Conservation (phyloP, 306 rosid genomes). For the Quercus aquifolioides region DNA sequence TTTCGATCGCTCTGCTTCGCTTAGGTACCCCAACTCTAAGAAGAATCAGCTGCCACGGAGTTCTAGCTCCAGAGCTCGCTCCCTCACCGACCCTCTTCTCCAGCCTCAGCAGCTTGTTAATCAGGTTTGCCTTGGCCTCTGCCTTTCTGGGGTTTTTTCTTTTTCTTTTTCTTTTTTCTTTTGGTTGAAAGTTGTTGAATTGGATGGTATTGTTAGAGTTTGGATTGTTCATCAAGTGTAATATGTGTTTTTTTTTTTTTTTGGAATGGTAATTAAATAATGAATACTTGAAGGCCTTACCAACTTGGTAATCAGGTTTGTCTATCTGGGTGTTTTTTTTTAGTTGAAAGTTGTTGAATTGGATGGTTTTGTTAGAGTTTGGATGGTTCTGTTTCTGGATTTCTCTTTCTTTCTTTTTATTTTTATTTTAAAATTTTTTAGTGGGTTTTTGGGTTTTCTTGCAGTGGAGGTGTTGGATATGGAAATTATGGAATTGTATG, state of each 20-base stretch:
- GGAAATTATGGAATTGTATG: neutral
- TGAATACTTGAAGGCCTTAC: slow-evolving; percentile 46
- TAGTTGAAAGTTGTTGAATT: neutral
- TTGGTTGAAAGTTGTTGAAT: neutral
- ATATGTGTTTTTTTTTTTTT: neutral
- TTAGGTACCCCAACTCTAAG: slow-evolving; percentile 72
- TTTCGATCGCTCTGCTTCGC: slow-evolving; percentile 80
- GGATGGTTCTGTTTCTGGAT: neutral
- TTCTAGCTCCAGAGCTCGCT: slow-evolving; percentile 84
- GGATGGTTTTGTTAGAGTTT: neutral
- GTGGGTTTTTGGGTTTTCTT: neutral
- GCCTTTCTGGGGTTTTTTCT: neutral
- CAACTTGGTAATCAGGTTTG: slow-evolving; percentile 75
- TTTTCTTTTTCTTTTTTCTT: neutral
- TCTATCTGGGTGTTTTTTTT: neutral
- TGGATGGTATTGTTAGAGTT: neutral
- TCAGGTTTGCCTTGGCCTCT: slow-evolving; percentile 40
- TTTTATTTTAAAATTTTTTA: too few species aligned
- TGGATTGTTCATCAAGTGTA: neutral
- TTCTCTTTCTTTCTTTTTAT: too few species aligned
- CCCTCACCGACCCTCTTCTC: slow-evolving; percentile 83
- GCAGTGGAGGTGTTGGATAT: neutral
- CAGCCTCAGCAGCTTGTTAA: slow-evolving; percentile 89
- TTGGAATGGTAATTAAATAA: neutral
- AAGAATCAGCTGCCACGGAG: slow-evolving; percentile 68